These are phyloP conservation scores for Gracilaria domingensis DNA, from an alignment of 23 red algal genomes.

Conservation along the genomic window DNA sequence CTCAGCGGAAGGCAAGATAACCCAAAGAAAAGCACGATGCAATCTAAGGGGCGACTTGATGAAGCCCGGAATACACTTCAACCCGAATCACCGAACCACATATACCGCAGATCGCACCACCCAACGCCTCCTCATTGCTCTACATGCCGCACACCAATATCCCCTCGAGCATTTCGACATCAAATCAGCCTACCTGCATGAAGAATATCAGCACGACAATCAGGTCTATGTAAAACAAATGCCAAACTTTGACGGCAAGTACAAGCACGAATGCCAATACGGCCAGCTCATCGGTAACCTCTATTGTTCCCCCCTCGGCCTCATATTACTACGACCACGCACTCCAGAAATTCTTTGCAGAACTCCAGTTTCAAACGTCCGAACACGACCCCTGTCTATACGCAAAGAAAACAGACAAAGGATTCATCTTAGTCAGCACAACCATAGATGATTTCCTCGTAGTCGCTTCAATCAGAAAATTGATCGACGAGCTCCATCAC, in stretches of 20 bases:
- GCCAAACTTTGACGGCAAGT: too few relatives aligned
- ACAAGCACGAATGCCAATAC: neutral
- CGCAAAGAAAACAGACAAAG: neutral
- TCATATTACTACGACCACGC: slow-evolving; percentile 12
- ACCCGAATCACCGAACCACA: slow-evolving; percentile 18
- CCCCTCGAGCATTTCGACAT: slow-evolving; percentile 10
- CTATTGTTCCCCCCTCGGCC: neutral
- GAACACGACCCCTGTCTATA: slow-evolving; percentile 12
- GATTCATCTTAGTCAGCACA: neutral
- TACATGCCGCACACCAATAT: slow-evolving; percentile 5
- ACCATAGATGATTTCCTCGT: neutral
- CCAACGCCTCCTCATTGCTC: slow-evolving; percentile 2
- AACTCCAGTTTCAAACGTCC: neutral
- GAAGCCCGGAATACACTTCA: slow-evolving; percentile 53
- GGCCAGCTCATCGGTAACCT: neutral
- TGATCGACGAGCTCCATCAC: neutral
- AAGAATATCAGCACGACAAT: neutral
- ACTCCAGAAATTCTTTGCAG: neutral
- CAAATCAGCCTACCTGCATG: neutral
- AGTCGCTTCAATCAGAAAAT: neutral
- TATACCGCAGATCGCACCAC: slow-evolving; percentile 28
- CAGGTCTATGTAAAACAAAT: neutral
- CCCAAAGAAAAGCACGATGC: too few relatives aligned
- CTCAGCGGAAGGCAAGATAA: too few relatives aligned
- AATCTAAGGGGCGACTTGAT: too few relatives aligned